Conservation (phyloP, 805 yeast species). For the Kazachstania martiniae region DNA sequence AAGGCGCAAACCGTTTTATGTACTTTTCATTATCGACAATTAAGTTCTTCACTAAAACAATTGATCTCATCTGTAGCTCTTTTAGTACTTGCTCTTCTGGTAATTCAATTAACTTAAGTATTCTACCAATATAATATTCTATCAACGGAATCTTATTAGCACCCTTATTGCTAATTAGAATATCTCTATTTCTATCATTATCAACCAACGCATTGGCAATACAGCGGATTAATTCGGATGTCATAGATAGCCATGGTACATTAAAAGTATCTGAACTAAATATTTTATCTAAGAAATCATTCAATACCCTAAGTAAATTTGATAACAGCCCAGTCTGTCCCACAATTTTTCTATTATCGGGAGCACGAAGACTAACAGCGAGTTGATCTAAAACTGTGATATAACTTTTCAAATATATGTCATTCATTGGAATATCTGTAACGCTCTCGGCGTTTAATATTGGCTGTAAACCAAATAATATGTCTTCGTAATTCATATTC, state of each 20-base stretch:
- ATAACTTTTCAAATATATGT: constrained; percentile 11
- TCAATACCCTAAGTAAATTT: constrained; percentile 11
- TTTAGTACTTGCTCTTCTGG: constrained; percentile 4
- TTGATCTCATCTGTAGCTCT: constrained; percentile 18
- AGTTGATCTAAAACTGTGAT: constrained; percentile 20
- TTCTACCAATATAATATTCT: constrained; percentile 10
- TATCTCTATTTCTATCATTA: constrained; percentile 20
- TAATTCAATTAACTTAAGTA: constrained; percentile 8
- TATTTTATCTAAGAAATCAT: constrained; percentile 7
- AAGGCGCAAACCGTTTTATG: constrained; percentile 6
- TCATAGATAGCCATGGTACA: constrained; percentile 11
- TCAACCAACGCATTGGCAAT: constrained; percentile 26
- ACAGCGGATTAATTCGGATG: constrained; percentile 25
- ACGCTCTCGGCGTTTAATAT: constrained; percentile 12
- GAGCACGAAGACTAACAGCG: constrained; percentile 23
- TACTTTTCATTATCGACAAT: constrained; percentile 16
- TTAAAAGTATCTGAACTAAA: constrained; percentile 5
- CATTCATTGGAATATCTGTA: constrained; percentile 12
- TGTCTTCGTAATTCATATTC: constrained; percentile 26
- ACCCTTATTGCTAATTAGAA: constrained; percentile 6
- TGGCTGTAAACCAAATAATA: constrained; percentile 24
- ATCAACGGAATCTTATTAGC: constrained; percentile 8
- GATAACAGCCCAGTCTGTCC: constrained; percentile 20
- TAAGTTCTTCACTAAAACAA: constrained; percentile 22
- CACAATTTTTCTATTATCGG: constrained; percentile 21